These are phyloP conservation scores for Amanita molliuscula DNA, from an alignment of 768 basidiomycete genomes.

Conservation along the genomic window DNA sequence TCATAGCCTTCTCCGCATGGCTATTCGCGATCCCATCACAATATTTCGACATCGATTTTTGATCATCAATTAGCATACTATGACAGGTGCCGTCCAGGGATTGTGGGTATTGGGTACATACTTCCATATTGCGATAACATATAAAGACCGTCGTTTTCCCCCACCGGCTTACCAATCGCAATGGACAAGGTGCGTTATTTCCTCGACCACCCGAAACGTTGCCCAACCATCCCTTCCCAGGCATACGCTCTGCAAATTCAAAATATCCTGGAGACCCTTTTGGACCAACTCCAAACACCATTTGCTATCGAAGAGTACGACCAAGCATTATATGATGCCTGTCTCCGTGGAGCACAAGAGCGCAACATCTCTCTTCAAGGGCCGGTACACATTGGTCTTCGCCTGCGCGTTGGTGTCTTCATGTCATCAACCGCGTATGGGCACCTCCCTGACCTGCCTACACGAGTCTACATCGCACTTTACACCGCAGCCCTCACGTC, in stretches of 20 bases:
- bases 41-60: no score
- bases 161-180: no score
- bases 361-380: conserved; percentile 17
- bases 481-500: conserved; percentile 27
- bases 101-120: no score
- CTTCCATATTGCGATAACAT: no score
- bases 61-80: no score
- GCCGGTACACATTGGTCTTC: conserved; percentile 13
- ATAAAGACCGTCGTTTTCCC: no score
- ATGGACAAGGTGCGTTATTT: no score
- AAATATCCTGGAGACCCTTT: background rate
- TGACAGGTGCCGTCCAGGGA: no score
- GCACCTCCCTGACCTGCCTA: conserved; percentile 19
- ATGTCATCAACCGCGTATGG: conserved; percentile 17
- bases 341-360: conserved; percentile 12
- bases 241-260: background rate
- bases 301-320: background rate
- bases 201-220: no score
- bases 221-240: no score
- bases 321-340: conserved; percentile 9
- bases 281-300: background rate
- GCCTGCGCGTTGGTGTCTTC: conserved; percentile 19
- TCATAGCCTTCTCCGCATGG: no score
- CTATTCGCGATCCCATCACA: no score
- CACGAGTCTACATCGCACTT: conserved; percentile 24